A percentile compares a stretch with the other conserved stretches of the same genome.
Conservation (phyloP, 2,329 filamentous ascomycete genomes). For the Chrysoporthe puriensis region DNA sequence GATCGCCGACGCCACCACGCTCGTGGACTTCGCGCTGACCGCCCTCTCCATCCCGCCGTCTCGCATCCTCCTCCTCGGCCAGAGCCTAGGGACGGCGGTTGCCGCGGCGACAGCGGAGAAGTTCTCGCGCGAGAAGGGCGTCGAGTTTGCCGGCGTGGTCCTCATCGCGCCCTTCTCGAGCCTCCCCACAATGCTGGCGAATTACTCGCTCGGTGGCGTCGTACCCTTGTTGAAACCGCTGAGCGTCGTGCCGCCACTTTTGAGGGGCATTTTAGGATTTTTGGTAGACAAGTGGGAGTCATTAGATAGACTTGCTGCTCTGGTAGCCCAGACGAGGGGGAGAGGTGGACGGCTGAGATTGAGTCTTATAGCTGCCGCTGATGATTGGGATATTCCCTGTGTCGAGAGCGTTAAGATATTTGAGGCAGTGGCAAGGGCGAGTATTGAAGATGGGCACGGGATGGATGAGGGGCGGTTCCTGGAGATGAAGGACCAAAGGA, state of each 20-base stretch:
- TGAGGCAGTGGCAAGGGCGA: constrained; percentile 58
- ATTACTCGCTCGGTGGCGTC: constrained; percentile 77
- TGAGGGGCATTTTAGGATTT: constrained; percentile 61
- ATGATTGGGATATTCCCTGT: constrained; percentile 84
- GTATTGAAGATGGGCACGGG: constrained; percentile 42
- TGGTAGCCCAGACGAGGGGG: constrained; percentile 55
- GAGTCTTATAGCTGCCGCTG: constrained; percentile 75
- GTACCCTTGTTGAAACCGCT: constrained; percentile 81
- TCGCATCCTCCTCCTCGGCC: constrained; percentile 80
- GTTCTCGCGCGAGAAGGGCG: constrained; percentile 58
- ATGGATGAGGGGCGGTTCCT: constrained; percentile 43
- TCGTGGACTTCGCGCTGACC: constrained; percentile 73
- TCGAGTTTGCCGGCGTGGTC: constrained; percentile 78
- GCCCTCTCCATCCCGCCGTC: constrained; percentile 66
- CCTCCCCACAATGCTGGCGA: constrained; percentile 71
- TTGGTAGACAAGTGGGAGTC: constrained; percentile 86
- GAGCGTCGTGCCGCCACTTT: constrained; percentile 64
- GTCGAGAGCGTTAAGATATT: constrained; percentile 69
- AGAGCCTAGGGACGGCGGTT: constrained; percentile 88
- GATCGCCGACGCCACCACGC: constrained; percentile 74
- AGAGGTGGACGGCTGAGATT: constrained; percentile 58
- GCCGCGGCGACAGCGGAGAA: constrained; percentile 73
- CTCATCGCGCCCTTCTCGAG: constrained; percentile 81
- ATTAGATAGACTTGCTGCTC: constrained; percentile 63
- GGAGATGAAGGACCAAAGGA: constrained; percentile 48